These are phyloP conservation scores for Jacaranda copaia DNA, from an alignment of 257 asterid genomes.

Conservation along the genomic window DNA sequence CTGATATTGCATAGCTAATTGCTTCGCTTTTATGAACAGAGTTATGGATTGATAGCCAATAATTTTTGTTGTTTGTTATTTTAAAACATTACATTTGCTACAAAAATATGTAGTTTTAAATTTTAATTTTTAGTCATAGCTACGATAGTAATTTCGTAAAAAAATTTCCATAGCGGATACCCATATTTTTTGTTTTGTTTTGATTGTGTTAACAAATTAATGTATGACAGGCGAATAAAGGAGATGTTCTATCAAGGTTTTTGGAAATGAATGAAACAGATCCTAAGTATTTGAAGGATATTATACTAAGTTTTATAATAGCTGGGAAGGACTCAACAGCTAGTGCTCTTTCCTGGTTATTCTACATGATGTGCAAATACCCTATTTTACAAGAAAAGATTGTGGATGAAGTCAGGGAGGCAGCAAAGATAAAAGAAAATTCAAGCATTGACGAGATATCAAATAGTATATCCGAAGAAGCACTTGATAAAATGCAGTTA, in stretches of 20 bases:
- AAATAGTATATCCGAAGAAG: conserved; percentile 55
- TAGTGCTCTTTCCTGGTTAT: conserved; percentile 72
- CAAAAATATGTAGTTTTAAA: too few relatives aligned
- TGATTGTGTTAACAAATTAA: too few relatives aligned
- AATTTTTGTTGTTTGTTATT: too few relatives aligned
- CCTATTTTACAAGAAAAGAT: conserved; percentile 57
- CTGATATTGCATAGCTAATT: too few relatives aligned
- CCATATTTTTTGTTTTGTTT: too few relatives aligned
- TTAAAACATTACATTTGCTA: too few relatives aligned
- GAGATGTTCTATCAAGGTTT: conserved; percentile 68
- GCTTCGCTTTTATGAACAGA: too few relatives aligned
- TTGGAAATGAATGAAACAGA: conserved; percentile 61
- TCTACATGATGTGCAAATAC: conserved; percentile 74
- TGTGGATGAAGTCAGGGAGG: conserved; percentile 50
- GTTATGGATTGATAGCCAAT: too few relatives aligned
- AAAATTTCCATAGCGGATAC: too few relatives aligned
- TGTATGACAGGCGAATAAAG: conserved; percentile 47
- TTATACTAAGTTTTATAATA: conserved; percentile 71
- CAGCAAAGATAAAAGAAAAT: conserved; percentile 38
- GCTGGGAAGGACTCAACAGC: conserved; percentile 84
- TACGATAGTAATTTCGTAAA: too few relatives aligned
- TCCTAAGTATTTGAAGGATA: conserved; percentile 70
- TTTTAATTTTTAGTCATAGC: too few relatives aligned
- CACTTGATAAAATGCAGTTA: conserved; percentile 64
- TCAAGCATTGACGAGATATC: conserved; percentile 50